Evolutionary conservation across 495 filamentous ascomycete genomes (phyloP).

Genomic region (Astrothelium macrocarpum): DNA sequence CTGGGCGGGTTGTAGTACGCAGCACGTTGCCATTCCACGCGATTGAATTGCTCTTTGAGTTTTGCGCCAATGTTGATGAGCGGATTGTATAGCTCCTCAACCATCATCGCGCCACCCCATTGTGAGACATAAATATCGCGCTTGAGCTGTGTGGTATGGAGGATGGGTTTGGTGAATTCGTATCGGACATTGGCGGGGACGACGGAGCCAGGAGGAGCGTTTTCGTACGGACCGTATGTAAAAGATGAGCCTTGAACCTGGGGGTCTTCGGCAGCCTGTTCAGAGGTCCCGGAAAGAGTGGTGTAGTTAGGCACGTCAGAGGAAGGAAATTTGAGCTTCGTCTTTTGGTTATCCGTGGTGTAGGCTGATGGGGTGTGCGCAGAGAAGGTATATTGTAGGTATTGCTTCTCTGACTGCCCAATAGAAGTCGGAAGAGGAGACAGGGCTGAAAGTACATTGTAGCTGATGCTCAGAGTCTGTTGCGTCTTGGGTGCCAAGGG

Average conservation of each 20-base stretch:
- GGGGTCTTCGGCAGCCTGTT: conserved; percentile 47
- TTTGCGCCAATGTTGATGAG: conserved; percentile 77
- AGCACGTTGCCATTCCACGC: conserved; percentile 70
- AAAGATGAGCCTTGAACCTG: conserved; percentile 74
- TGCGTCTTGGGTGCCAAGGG: conserved; percentile 66
- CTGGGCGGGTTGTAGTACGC: conserved; percentile 67
- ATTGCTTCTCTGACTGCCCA: conserved; percentile 73
- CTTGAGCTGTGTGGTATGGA: conserved; percentile 64
- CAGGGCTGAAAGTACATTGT: conserved; percentile 63
- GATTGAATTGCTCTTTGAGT: conserved; percentile 74
- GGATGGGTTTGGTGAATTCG: conserved; percentile 89
- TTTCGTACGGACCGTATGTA: conserved; percentile 85
- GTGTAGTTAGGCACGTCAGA: conserved; percentile 77
- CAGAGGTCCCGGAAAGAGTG: conserved; percentile 46
- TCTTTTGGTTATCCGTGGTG: conserved; percentile 82
- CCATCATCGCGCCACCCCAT: conserved; percentile 93
- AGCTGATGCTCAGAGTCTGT: conserved; percentile 78
- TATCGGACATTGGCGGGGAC: conserved; percentile 73
- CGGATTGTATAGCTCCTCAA: conserved; percentile 79
- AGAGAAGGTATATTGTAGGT: conserved; percentile 71
- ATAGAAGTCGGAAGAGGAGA: conserved; percentile 72
- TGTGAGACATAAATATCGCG: conserved; percentile 91
- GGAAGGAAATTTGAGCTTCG: conserved; percentile 81
- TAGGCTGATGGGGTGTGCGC: conserved; percentile 77
- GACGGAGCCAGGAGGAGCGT: conserved; percentile 59